These are phyloP conservation scores for Ascobolus immersus DNA, from an alignment of 495 filamentous ascomycete species.

Conservation along the genomic window DNA sequence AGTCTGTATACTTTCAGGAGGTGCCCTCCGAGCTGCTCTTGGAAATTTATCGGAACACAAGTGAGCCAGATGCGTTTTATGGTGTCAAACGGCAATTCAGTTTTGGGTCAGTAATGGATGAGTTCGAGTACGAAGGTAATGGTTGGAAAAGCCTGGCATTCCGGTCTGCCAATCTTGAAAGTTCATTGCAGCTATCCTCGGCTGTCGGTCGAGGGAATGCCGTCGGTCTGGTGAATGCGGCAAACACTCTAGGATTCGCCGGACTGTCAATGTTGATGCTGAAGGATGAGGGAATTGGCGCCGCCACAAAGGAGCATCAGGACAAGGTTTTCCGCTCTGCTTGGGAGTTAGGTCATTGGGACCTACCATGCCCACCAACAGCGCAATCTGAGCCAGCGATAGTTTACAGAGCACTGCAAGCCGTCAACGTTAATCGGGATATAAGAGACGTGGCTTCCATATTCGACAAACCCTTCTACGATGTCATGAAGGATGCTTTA, in stretches of 20 bases:
- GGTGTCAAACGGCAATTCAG: constrained; percentile 61
- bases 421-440: constrained; percentile 40
- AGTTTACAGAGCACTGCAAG: constrained; percentile 56
- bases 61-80: constrained; percentile 90
- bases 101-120: constrained; percentile 47
- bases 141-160: constrained; percentile 75
- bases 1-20: constrained; percentile 34
- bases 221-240: constrained; percentile 30
- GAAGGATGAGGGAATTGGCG: constrained; percentile 27
- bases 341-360: constrained; percentile 74
- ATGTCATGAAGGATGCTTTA: constrained; percentile 33
- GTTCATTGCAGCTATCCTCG: constrained; percentile 31
- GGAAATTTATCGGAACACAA: constrained; percentile 63
- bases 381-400: constrained; percentile 36
- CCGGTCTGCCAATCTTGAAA: constrained; percentile 76
- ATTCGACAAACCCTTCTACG: constrained; percentile 38
- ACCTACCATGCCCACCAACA: constrained; percentile 45
- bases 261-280: constrained; percentile 49
- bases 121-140: constrained; percentile 74
- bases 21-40: constrained; percentile 42
- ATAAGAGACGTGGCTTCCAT: constrained; percentile 23
- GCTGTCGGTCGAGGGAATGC: constrained; percentile 15
- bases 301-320: constrained; percentile 26
- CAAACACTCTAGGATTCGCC: constrained; percentile 40
- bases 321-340: constrained; percentile 60